Percentiles rank a stretch among this genome's conserved stretches.
Evolutionary conservation across 2,329 filamentous ascomycete genomes (phyloP).

Genomic region (Penicillium expansum): DNA sequence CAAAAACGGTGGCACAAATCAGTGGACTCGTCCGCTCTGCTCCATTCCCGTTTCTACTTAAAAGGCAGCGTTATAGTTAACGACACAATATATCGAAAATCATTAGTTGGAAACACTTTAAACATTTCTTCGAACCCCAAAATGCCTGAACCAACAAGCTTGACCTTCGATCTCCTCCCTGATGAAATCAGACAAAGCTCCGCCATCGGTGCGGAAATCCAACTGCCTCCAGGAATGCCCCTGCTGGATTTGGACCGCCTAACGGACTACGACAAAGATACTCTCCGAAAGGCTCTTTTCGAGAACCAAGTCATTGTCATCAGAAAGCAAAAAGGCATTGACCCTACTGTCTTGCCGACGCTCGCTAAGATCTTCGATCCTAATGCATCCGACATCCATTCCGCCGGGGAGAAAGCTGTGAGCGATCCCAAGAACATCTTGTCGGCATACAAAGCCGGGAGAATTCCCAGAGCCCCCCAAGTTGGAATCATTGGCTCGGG

Average conservation of each 20-base stretch:
- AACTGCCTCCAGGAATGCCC: constrained; percentile 7
- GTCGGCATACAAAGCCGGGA: constrained; percentile 10
- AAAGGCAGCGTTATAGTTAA: neutral
- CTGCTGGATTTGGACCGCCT: neutral
- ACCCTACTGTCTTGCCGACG: constrained; percentile 1
- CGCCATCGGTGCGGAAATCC: constrained; percentile 7
- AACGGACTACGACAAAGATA: constrained; percentile 5
- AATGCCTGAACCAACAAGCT: constrained; percentile 5
- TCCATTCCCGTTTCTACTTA: neutral
- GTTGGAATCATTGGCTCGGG: constrained; percentile 11
- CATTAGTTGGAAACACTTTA: neutral
- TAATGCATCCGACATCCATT: constrained; percentile 9
- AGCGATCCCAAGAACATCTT: constrained; percentile 10
- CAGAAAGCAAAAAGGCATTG: constrained; percentile 9
- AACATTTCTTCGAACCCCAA: neutral
- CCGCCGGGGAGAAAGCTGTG: constrained; percentile 10
- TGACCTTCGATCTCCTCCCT: neutral
- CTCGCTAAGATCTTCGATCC: constrained; percentile 12
- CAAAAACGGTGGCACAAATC: neutral
- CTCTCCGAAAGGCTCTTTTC: constrained; percentile 3
- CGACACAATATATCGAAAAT: neutral
- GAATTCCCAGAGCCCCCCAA: constrained; percentile 7
- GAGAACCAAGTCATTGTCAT: constrained; percentile 10
- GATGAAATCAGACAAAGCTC: constrained; percentile 4
- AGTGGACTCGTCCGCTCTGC: neutral